Conservation (phyloP, 768 basidiomycete species). For the Boletus sp. region DNA sequence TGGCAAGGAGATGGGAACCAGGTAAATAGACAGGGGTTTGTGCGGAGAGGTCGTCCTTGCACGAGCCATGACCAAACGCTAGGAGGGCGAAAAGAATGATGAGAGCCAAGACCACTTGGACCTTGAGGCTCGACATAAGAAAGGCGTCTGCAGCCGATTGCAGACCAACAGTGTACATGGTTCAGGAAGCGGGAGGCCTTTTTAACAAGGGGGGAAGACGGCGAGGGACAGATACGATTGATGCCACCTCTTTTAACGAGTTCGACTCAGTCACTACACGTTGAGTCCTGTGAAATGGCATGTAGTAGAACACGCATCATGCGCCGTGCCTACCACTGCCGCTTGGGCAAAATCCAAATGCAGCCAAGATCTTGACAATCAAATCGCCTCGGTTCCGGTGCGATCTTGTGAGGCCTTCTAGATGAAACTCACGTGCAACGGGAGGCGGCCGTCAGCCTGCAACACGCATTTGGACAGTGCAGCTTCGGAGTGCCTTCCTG, state of each 20-base stretch:
- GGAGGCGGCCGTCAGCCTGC: constrained; percentile 10
- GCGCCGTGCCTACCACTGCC: constrained; percentile 19
- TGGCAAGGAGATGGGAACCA: constrained; percentile 54
- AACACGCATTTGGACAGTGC: constrained; percentile 9
- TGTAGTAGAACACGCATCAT: constrained; percentile 24
- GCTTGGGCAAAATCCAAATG: constrained; percentile 16
- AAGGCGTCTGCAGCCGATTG: constrained; percentile 38
- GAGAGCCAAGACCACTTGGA: constrained; percentile 34
- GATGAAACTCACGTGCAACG: constrained; percentile 21
- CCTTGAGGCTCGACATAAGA: constrained; percentile 33
- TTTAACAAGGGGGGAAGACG: constrained; percentile 25
- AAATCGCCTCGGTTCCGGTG: constrained; percentile 28
- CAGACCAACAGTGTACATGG: constrained; percentile 45
- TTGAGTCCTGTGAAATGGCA: constrained; percentile 27
- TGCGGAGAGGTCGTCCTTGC: constrained; percentile 44
- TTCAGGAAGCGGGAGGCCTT: constrained; percentile 22
- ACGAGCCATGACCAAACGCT: constrained; percentile 34
- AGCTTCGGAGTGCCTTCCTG: constrained; percentile 11
- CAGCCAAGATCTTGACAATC: constrained; percentile 22
- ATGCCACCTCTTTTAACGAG: constrained; percentile 25
- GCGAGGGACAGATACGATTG: constrained; percentile 25
- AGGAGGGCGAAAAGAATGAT: constrained; percentile 40
- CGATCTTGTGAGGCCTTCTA: constrained; percentile 4
- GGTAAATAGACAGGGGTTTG: constrained; percentile 55
- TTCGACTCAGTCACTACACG: constrained; percentile 18